Evolutionary conservation across 2,329 filamentous ascomycete species (phyloP).

Genomic region (Ceratocystiopsis sp.): DNA sequence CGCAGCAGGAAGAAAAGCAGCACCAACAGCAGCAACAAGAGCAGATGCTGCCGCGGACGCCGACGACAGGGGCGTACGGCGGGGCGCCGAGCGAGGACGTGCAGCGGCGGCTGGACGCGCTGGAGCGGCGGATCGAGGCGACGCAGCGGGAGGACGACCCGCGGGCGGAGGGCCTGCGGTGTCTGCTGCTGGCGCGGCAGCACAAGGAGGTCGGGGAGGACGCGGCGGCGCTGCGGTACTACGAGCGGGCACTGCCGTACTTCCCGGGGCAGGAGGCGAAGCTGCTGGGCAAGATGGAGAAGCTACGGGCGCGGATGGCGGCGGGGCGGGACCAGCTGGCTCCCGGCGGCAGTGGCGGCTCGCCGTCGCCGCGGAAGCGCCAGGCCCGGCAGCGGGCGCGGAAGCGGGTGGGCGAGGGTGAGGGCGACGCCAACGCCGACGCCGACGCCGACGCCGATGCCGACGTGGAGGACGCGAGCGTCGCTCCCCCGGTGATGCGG

Average conservation of each 20-base stretch:
- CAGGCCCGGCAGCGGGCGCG: constrained; percentile 4
- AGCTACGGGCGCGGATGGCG: constrained; percentile 36
- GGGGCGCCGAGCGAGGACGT: constrained; percentile 54
- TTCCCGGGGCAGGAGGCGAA: constrained; percentile 69
- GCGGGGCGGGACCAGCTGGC: not conserved
- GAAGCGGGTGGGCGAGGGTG: constrained; percentile 10
- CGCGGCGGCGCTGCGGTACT: constrained; percentile 63
- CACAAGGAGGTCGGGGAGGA: constrained; percentile 75
- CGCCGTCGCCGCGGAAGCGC: constrained; percentile 1
- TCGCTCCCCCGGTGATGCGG: no score
- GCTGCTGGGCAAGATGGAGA: constrained; percentile 51
- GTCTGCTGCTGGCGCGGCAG: constrained; percentile 79
- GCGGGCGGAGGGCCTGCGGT: constrained; percentile 67
- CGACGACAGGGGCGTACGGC: constrained; percentile 10
- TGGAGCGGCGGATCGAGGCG: constrained; percentile 73
- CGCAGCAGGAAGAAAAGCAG: constrained; percentile 24
- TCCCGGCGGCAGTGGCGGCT: not conserved
- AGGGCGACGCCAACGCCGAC: constrained; percentile 22
- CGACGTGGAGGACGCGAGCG: constrained; percentile 16
- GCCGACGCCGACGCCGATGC: constrained; percentile 25
- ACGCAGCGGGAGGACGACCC: constrained; percentile 43
- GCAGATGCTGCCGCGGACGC: not conserved
- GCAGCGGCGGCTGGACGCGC: constrained; percentile 61
- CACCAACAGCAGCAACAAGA: constrained; percentile 18
- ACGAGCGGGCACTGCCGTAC: constrained; percentile 65